Evolutionary conservation across 805 yeast genomes (phyloP), one percentile per base, ranked within the genome.

Genomic region (Pachysolen tannophilus): DNA sequence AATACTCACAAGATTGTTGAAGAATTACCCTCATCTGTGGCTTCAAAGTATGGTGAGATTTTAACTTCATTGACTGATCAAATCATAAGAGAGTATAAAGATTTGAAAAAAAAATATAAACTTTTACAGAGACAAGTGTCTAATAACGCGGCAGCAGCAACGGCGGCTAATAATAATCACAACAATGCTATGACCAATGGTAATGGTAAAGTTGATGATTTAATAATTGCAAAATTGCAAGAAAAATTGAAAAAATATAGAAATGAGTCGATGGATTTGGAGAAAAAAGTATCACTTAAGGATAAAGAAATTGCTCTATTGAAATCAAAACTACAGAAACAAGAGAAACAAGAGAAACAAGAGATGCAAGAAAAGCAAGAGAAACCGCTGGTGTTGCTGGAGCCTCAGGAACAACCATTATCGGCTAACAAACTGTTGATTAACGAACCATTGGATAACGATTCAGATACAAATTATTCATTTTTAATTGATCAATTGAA

Each of bases 21-120:
- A 9, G 37, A 33, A n/a, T 25, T 37, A 11, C 40, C 40, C 5
- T 13, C 9, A 10, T n/a, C 26, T 11, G 37, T 30, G 11, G 30
- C 40, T 3, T 37, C 40, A 5, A 37, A 37, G 15, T 37, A 37
- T 30, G 40, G 40, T 5, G 31, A 26, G 14, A 9, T 20, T 8
- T 33, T 37, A 25, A 29, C 33, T 6, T 14, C 15, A 9, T 19
- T 33, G 28, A 17, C 30, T 5, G 26, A 32, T 19, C 19, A 30
- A 9, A 28, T 37, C 21, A 26, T 37, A 7, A 24, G 29, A 9
- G 40, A 32, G 13, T 37, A 37, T 37, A 26, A 28, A 16, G 20
- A 8, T 8, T 37, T 37, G 31, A 37, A 37, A 20, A 7, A 29
- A 7, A 30, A 26, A 16, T 33, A 33, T 28, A 34, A 37, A 16